Evolutionary conservation across 257 asterid species (phyloP), one percentile per base, ranked within the genome.

Genomic region (Gardenia jasminoides): DNA sequence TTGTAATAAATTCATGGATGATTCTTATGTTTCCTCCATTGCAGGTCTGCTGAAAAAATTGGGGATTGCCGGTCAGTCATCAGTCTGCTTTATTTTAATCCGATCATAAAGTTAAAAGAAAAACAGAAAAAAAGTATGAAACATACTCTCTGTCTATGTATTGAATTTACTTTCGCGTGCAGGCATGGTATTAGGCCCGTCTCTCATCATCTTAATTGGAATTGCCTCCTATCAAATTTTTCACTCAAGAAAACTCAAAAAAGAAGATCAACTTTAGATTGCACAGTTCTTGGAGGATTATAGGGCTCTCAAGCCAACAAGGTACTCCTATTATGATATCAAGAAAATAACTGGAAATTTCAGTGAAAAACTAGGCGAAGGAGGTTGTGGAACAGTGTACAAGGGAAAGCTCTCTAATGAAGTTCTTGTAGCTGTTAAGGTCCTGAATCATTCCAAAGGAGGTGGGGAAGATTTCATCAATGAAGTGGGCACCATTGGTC

Each of bases 381-480:
- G 92, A 80, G 90, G 85, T 16, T 89, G 76, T 19, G 91, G 92
- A 44, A 58, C 67, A 0, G 90, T 85, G 19, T 86, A 77, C 84
- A 83, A 85, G 41, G 89, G 89, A 0, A 80, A 86, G 77, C 36
- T 87, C 16, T 76, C 90, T 2, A 78, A 64, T 4, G 88, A 87
- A 61, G 83, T 87, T 7, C 41, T 41, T 31, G 88, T 84, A 13
- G 89, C 87, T 0, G 91, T 89, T 0, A 88, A 86, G 70, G 82
- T 52, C 59, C 59, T 52, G 0, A 52, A 86, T 75, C 85, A 80
- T 16, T 76, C 84, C 15, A 78, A 74, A 43, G 88, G 78, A 31
- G 80, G 77, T 2, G 89, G 88, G 9, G 89, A 87, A 81, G 91
- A 82, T 62, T 89, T 87, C 68, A 85, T 89, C 11, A 87, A 77